Conservation (phyloP, 495 filamentous ascomycete species). For the Cladorrhinum samala region DNA sequence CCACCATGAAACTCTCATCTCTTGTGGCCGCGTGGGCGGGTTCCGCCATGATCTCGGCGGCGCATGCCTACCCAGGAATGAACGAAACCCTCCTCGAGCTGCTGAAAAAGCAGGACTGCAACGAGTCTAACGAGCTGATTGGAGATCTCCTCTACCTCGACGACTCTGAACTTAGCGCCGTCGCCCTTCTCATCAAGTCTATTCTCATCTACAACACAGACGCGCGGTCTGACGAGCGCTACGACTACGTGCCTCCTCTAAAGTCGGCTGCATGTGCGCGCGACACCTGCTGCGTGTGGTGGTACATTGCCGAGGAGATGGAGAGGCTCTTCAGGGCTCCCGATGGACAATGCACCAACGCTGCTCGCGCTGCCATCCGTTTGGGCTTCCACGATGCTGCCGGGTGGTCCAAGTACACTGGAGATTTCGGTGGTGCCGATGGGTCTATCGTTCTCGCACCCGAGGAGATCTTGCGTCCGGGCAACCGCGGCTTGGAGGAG, state of each 20-base stretch:
- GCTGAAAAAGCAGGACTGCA: conserved; percentile 5
- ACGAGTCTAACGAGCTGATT: conserved; percentile 25
- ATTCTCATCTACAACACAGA: conserved; percentile 21
- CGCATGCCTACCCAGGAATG: conserved; percentile 28
- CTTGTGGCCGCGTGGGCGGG: not conserved
- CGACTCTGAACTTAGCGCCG: conserved; percentile 13
- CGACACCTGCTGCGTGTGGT: conserved; percentile 40
- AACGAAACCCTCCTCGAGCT: not conserved
- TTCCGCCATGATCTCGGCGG: not conserved
- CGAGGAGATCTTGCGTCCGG: conserved; percentile 23
- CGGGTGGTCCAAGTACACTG: conserved; percentile 27
- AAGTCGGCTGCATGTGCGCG: conserved; percentile 21
- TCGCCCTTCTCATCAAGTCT: conserved; percentile 20
- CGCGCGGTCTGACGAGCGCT: conserved; percentile 18
- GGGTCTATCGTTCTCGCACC: conserved; percentile 32
- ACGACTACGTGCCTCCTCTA: conserved; percentile 20
- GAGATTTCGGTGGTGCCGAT: conserved; percentile 31
- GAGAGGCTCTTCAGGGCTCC: conserved; percentile 17
- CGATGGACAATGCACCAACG: conserved; percentile 20
- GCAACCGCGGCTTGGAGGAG: conserved; percentile 28
- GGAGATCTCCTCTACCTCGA: conserved; percentile 27
- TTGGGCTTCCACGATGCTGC: conserved; percentile 38
- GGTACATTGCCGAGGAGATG: conserved; percentile 35
- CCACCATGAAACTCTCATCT: not conserved
- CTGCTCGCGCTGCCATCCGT: conserved; percentile 35